Evolutionary conservation across 1,284 basidiomycete genomes (phyloP).

Genomic region (Pholiota adiposa): DNA sequence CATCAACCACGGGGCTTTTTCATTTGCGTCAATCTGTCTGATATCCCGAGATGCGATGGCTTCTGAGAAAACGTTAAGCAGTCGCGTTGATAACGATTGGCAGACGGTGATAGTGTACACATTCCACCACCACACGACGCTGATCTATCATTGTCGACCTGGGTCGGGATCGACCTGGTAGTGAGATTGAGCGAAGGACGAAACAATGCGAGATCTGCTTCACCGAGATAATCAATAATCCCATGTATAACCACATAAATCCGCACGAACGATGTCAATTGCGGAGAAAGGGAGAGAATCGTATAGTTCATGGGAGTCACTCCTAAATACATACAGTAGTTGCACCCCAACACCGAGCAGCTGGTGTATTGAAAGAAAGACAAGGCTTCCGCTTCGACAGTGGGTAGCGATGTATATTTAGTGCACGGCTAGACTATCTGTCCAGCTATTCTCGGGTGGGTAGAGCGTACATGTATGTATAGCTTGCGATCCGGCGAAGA

Average conservation of each 20-base stretch:
- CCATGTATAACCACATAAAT: neutral
- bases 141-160: neutral
- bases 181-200: neutral
- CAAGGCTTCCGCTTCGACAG: neutral
- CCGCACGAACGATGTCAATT: neutral
- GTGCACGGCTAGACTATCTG: neutral
- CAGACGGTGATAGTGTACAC: conserved; percentile 16
- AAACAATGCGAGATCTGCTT: neutral
- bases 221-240: neutral
- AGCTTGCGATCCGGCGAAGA: neutral
- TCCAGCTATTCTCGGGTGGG: neutral
- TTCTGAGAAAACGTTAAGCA: conserved; percentile 4
- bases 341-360: neutral
- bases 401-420: neutral
- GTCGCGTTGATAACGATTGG: conserved; percentile 16
- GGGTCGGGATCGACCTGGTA: neutral
- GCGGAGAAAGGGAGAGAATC: neutral
- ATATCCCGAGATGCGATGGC: conserved; percentile 11
- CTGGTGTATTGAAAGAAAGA: neutral
- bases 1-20: conserved; percentile 14
- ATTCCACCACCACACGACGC: neutral
- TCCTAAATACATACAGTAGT: neutral
- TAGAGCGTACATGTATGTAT: neutral
- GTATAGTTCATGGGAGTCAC: neutral
- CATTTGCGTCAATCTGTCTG: conserved; percentile 21